Percentiles rank a stretch among this genome's conserved stretches.
These are phyloP conservation scores for Saccharomycopsis javanensis DNA, from an alignment of 805 yeast genomes.

Conservation along the genomic window DNA sequence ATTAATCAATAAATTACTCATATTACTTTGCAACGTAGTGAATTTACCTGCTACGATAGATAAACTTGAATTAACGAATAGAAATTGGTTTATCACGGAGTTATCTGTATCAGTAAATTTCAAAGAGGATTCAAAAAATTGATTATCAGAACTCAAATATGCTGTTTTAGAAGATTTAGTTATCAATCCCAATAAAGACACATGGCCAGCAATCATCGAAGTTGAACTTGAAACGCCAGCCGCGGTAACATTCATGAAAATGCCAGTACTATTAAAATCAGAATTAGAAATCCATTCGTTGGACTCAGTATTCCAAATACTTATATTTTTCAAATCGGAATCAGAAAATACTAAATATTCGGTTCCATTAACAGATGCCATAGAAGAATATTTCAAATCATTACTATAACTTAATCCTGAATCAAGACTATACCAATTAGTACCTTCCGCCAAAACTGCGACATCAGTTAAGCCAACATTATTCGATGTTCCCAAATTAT, in stretches of 20 bases:
- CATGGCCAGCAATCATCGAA: slow-evolving; percentile 24
- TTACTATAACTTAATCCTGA: slow-evolving; percentile 11
- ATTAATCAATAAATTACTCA: slow-evolving; percentile 9
- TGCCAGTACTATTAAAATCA: slow-evolving; percentile 17
- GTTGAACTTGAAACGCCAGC: slow-evolving; percentile 1
- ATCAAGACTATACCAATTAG: slow-evolving; percentile 29
- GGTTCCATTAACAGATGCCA: slow-evolving; percentile 28
- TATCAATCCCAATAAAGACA: slow-evolving; percentile 20
- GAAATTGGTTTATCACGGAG: slow-evolving; percentile 7
- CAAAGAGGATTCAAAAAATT: slow-evolving; percentile 24
- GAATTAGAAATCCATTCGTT: slow-evolving; percentile 28
- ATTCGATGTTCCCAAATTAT: slow-evolving; percentile 24
- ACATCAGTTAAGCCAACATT: slow-evolving; percentile 29
- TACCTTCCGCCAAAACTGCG: slow-evolving; percentile 30
- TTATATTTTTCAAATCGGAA: slow-evolving; percentile 7
- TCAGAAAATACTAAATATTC: slow-evolving; percentile 36
- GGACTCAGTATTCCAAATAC: slow-evolving; percentile 35
- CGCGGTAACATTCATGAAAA: slow-evolving; percentile 27
- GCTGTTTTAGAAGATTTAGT: slow-evolving; percentile 15
- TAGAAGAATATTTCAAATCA: slow-evolving; percentile 23
- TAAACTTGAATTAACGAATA: slow-evolving; percentile 15
- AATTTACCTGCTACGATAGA: slow-evolving; percentile 23
- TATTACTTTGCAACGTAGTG: slow-evolving; percentile 20
- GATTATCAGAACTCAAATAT: slow-evolving; percentile 21
- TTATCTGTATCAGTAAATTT: slow-evolving; percentile 2